Base-by-base conservation (phyloP, 495 filamentous ascomycete genomes). In the Aspergillus indologenus region DNA sequence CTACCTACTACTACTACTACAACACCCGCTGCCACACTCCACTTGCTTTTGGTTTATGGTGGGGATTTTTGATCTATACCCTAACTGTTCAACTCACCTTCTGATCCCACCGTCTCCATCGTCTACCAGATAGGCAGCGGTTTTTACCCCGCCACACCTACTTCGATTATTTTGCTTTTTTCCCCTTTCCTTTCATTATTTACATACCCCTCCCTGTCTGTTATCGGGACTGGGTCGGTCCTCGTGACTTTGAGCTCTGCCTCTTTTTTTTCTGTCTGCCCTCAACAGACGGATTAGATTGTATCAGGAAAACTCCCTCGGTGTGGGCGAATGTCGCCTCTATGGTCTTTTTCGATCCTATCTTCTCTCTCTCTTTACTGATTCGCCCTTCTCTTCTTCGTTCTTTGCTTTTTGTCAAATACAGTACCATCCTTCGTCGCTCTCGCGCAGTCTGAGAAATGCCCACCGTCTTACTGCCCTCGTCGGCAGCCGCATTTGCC, bases 401-500 rank as follows among this genome's bases (percentile, higher is more conserved):
- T 56, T 65, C 58, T 53, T 60, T 56, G 57, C 56, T 40, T 40
- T 40, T 59, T 46, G 21, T 51, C 57, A 53, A 54, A 44, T 61
- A 61, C 53, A 62, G 63, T 61, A 65, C 68, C 68, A 62, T 67
- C 68, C 70, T 69, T 61, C 68, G 58, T 62, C 60, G 58, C 56
- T 60, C 26, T 66, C 63, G 56, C 67, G 68, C 65, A 65, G 66
- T 64, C 65, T 74, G 77, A 85, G 71, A 73, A n/a, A 99, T 99
- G 94, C 91, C 91, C 71, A 87, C 88, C 58, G 84, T 90, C 81
- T 83, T 99, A 72, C 79, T 99, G 64, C 94, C 94, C 23, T 92
- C 93, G 62, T 97, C 94, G 57, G 94, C 94, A 45, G 91, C 92
- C 59, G 93, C 94, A 64, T 99, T 98, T 79, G 94, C 95, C 63